Evolutionary conservation across 2,329 filamentous ascomycete genomes (phyloP).

Genomic region (Teratosphaeria nubilosa): DNA sequence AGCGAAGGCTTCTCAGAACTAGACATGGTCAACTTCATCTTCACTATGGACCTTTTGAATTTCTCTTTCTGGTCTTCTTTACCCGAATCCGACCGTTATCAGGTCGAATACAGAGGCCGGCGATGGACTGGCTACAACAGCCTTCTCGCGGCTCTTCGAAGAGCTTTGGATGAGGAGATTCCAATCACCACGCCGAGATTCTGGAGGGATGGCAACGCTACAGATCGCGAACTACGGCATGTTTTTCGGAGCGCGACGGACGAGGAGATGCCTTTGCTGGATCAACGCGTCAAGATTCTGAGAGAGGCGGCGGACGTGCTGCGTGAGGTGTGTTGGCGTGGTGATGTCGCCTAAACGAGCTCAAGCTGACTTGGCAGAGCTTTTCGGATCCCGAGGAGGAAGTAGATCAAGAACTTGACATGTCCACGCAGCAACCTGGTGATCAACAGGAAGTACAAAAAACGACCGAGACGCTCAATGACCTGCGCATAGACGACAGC

Average conservation of each 20-base stretch:
- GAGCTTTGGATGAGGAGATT: constrained; percentile 82
- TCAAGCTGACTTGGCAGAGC: constrained; percentile 9
- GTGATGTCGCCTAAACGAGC: neutral
- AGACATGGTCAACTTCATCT: constrained; percentile 68
- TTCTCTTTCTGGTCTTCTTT: constrained; percentile 89
- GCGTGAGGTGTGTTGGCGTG: constrained; percentile 10
- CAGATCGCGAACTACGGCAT: constrained; percentile 59
- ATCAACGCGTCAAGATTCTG: constrained; percentile 67
- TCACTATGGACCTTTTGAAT: constrained; percentile 93
- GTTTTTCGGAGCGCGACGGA: constrained; percentile 81
- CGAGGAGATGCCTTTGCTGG: constrained; percentile 76
- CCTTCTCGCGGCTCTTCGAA: constrained; percentile 73
- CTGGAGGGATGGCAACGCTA: constrained; percentile 55
- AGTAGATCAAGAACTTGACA: neutral
- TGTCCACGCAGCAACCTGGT: neutral
- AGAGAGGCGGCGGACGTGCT: constrained; percentile 75
- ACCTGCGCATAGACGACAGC: neutral
- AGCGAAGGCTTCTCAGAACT: constrained; percentile 21
- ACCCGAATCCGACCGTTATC: constrained; percentile 61
- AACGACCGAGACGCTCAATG: neutral
- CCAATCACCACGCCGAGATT: constrained; percentile 82
- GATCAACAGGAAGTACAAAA: neutral
- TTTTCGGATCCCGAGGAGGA: constrained; percentile 5
- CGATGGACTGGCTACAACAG: constrained; percentile 95
- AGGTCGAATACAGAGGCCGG: constrained; percentile 69